Evolutionary conservation across 2,329 filamentous ascomycete species (phyloP).

Genomic region (Colletotrichum phormii): DNA sequence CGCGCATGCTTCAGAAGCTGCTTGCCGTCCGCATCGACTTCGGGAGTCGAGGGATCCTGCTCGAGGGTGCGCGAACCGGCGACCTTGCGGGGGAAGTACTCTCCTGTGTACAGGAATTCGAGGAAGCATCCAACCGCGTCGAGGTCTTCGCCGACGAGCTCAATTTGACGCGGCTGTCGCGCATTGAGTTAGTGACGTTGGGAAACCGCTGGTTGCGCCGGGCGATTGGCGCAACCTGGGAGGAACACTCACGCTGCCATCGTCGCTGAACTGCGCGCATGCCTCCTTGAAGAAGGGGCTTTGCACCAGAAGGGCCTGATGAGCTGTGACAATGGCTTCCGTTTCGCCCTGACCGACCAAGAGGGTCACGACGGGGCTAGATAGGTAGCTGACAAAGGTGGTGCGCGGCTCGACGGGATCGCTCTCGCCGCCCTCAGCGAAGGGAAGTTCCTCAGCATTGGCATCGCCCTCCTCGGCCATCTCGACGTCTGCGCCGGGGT

Average conservation of each 20-base stretch:
- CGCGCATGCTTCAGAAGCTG: conserved; percentile 90
- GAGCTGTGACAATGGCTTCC: conserved; percentile 77
- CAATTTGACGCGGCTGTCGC: conserved; percentile 70
- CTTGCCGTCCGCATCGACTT: conserved; percentile 80
- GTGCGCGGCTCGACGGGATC: conserved; percentile 48
- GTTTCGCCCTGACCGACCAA: conserved; percentile 71
- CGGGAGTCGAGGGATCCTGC: conserved; percentile 71
- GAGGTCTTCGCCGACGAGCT: conserved; percentile 75
- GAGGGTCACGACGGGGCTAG: conserved; percentile 76
- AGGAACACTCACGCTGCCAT: conserved; percentile 66
- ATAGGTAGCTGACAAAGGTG: conserved; percentile 70
- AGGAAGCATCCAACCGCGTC: conserved; percentile 83
- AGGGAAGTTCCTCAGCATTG: conserved; percentile 51
- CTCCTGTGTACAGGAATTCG: conserved; percentile 85
- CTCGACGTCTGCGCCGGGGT: conserved; percentile 51
- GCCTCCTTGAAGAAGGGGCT: conserved; percentile 80
- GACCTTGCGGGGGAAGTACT: conserved; percentile 83
- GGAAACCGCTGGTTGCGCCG: not conserved
- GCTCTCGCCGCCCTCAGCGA: conserved; percentile 51
- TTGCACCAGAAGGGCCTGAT: conserved; percentile 79
- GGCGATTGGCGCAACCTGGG: not conserved
- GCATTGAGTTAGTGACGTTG: not conserved
- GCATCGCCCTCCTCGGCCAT: conserved; percentile 49
- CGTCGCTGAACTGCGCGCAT: conserved; percentile 70
- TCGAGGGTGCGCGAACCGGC: conserved; percentile 76